A percentile compares a stretch with the other conserved stretches of the same genome.
These are phyloP conservation scores for Scutellaria minor DNA, from an alignment of 257 asterid genomes.

Conservation along the genomic window DNA sequence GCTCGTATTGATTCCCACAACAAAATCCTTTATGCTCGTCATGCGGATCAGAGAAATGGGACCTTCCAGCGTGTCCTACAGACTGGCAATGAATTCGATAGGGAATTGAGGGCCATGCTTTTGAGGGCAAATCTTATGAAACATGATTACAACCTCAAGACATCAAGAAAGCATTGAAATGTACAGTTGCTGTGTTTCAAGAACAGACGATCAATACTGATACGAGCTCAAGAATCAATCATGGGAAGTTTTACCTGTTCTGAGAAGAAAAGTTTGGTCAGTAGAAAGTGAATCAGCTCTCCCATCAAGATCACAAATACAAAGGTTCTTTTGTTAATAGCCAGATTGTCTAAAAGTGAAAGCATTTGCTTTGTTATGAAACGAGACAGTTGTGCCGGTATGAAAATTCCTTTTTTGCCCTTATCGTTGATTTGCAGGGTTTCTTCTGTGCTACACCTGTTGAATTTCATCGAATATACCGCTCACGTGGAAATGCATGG, in stretches of 20 bases:
- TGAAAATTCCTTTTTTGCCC: background rate
- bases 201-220: constrained; percentile 11
- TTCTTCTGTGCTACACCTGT: too few relatives aligned
- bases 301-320: background rate
- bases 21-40: constrained; percentile 80
- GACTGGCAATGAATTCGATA: constrained; percentile 73
- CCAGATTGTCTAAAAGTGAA: background rate
- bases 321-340: background rate
- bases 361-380: constrained; percentile 1
- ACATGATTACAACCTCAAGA: constrained; percentile 57
- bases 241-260: background rate
- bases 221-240: background rate
- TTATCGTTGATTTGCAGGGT: background rate
- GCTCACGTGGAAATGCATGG: too few relatives aligned
- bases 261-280: constrained; percentile 7
- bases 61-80: constrained; percentile 83
- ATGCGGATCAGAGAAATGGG: constrained; percentile 83
- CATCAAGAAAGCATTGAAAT: constrained; percentile 54
- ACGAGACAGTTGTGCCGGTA: background rate
- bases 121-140: constrained; percentile 79
- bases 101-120: constrained; percentile 75
- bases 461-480: too few relatives aligned
- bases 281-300: background rate
- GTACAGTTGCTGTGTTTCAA: constrained; percentile 11
- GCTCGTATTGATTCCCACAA: constrained; percentile 94